phyloP scores from a whole-genome alignment of 495 filamentous ascomycete species.

The Xylona heveae region DNA sequence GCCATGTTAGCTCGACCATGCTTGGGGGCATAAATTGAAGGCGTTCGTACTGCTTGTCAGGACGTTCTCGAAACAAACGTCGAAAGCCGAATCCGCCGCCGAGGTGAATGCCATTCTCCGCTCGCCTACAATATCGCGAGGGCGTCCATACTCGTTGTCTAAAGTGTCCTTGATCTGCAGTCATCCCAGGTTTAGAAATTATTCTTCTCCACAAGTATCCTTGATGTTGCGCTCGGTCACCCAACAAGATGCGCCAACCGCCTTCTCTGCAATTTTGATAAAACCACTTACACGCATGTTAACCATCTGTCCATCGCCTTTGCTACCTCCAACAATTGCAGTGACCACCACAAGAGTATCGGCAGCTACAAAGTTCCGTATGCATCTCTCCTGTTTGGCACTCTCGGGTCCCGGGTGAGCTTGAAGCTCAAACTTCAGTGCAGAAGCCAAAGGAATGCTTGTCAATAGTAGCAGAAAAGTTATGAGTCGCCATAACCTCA shows the following conservation, averaged over 20 bases:
- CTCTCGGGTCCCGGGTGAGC: slow-evolving; percentile 36
- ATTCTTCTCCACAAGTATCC: too few relatives aligned
- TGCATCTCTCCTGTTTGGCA: slow-evolving; percentile 59
- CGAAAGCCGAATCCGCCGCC: slow-evolving; percentile 84
- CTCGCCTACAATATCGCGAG: slow-evolving; percentile 83
- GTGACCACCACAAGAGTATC: slow-evolving; percentile 98
- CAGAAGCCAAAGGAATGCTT: slow-evolving; percentile 34
- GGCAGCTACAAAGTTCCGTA: slow-evolving; percentile 85
- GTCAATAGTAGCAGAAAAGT: slow-evolving; percentile 9
- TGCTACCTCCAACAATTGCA: slow-evolving; percentile 59
- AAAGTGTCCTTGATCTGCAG: slow-evolving; percentile 77
- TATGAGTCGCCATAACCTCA: too few relatives aligned
- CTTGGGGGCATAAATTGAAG: neutral
- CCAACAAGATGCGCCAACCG: too few relatives aligned
- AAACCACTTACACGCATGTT: slow-evolving; percentile 96
- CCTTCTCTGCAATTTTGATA: too few relatives aligned
- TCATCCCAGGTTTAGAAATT: neutral
- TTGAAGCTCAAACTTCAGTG: slow-evolving; percentile 83
- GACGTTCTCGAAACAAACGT: slow-evolving; percentile 91
- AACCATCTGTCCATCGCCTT: slow-evolving; percentile 80
- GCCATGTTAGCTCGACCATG: slow-evolving; percentile 3
- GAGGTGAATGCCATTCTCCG: slow-evolving; percentile 85
- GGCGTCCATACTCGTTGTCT: slow-evolving; percentile 83
- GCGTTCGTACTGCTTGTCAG: slow-evolving; percentile 37
- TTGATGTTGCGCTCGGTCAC: too few relatives aligned